phyloP scores from a whole-genome alignment of 2,329 filamentous ascomycete species.

The Phaeoacremonium minimum region DNA sequence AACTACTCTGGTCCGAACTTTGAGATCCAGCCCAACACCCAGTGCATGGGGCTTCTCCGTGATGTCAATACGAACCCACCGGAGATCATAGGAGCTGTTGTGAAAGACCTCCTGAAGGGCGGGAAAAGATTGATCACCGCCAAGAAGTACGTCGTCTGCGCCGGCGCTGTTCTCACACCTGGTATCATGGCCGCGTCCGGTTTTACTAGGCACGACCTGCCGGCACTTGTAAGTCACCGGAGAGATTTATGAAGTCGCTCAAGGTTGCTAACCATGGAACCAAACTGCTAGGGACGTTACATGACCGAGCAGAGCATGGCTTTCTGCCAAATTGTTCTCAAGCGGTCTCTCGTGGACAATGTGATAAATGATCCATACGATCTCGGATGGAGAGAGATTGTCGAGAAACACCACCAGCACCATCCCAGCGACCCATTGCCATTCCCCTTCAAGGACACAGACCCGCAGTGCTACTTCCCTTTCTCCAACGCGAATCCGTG shows the following conservation, averaged over 20 bases:
- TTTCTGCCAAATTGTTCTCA: constrained; percentile 19
- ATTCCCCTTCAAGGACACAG: constrained; percentile 11
- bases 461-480: constrained; percentile 11
- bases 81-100: background rate
- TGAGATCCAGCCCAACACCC: background rate
- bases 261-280: no score
- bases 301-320: no score
- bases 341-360: constrained; percentile 7
- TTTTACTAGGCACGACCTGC: no score
- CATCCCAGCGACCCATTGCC: constrained; percentile 8
- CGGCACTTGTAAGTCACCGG: no score
- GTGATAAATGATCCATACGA: constrained; percentile 1
- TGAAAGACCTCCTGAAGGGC: constrained; percentile 10
- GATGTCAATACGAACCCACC: background rate
- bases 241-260: no score
- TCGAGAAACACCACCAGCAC: background rate
- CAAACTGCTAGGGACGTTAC: no score
- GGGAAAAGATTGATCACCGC: constrained; percentile 12
- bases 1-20: no score
- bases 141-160: constrained; percentile 18
- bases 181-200: constrained; percentile 16
- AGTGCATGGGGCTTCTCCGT: background rate
- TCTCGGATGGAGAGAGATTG: background rate
- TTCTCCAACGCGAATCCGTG: constrained; percentile 13
- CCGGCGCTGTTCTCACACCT: constrained; percentile 17